These are phyloP conservation scores for Zymoseptoria crescenta DNA, from an alignment of 2,329 filamentous ascomycete species.

Conservation along the genomic window DNA sequence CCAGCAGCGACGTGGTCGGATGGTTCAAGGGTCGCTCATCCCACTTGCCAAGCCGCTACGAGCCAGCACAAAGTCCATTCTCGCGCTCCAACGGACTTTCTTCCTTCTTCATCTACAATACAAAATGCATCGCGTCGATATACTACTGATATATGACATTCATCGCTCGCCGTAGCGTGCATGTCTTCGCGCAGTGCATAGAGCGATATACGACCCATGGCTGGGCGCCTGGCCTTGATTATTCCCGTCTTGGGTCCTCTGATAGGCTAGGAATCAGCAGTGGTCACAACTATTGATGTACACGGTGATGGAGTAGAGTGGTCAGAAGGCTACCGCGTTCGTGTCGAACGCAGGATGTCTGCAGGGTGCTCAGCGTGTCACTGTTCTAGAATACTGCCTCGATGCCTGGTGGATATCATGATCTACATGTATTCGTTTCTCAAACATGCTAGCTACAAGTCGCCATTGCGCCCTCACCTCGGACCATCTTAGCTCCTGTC, in stretches of 20 bases:
- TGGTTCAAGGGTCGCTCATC: neutral
- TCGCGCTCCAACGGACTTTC: constrained; percentile 20
- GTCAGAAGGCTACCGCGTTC: neutral
- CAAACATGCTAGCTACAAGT: constrained; percentile 11
- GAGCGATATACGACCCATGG: constrained; percentile 53
- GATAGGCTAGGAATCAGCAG: constrained; percentile 66
- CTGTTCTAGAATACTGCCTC: too few species aligned
- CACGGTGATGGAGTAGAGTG: neutral
- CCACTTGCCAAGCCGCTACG: neutral
- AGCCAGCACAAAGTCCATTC: neutral
- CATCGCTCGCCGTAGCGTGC: constrained; percentile 41
- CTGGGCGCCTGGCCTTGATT: constrained; percentile 65
- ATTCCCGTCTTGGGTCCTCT: constrained; percentile 58
- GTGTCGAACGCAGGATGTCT: neutral
- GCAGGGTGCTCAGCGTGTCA: neutral
- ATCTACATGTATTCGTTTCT: neutral
- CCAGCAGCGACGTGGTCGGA: neutral
- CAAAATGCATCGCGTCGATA: constrained; percentile 49
- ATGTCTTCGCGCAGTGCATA: constrained; percentile 65
- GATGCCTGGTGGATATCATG: neutral
- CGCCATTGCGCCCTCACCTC: constrained; percentile 19
- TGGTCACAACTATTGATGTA: constrained; percentile 48
- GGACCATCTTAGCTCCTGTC: constrained; percentile 58
- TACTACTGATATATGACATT: constrained; percentile 51
- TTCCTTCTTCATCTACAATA: constrained; percentile 35